Percentiles rank a stretch among this genome's conserved stretches.
Conservation (phyloP, 768 basidiomycete genomes). For the Boletus vermiculosoides region DNA sequence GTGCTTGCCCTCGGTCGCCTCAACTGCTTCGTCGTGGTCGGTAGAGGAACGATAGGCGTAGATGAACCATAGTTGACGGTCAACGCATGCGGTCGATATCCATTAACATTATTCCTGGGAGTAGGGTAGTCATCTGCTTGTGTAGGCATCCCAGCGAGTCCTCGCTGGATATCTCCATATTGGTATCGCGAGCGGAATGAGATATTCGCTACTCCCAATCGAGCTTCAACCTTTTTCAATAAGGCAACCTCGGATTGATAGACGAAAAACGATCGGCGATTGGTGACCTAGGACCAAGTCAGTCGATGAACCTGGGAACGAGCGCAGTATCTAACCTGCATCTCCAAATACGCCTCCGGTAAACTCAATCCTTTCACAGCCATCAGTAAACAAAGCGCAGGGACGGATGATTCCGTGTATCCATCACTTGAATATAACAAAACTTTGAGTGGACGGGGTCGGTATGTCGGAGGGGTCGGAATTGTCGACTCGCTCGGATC, state of each 20-base stretch:
- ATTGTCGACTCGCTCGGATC: conserved; percentile 11
- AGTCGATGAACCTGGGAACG: not conserved
- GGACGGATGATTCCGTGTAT: conserved; percentile 89
- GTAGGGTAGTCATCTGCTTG: conserved; percentile 8
- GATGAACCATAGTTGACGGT: conserved; percentile 22
- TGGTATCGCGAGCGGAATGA: conserved; percentile 26
- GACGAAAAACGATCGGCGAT: conserved; percentile 86
- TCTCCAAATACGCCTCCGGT: conserved; percentile 89
- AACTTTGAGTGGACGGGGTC: conserved; percentile 66
- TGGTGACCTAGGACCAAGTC: conserved; percentile 43
- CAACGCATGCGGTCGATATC: conserved; percentile 23
- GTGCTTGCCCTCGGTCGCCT: conserved; percentile 69
- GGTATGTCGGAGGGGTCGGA: conserved; percentile 29
- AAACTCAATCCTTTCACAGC: conserved; percentile 60
- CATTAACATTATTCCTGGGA: conserved; percentile 13
- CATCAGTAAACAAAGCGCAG: conserved; percentile 88
- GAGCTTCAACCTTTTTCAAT: conserved; percentile 66
- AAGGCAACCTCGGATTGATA: conserved; percentile 79
- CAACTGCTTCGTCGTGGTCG: conserved; percentile 22
- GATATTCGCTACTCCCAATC: conserved; percentile 32
- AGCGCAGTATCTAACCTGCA: conserved; percentile 49
- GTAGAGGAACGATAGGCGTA: conserved; percentile 4
- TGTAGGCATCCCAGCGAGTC: conserved; percentile 5
- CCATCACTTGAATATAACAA: conserved; percentile 84
- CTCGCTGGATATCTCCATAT: conserved; percentile 23